Conservation (phyloP, 2,329 filamentous ascomycete species). For the Neurospora sp. region DNA sequence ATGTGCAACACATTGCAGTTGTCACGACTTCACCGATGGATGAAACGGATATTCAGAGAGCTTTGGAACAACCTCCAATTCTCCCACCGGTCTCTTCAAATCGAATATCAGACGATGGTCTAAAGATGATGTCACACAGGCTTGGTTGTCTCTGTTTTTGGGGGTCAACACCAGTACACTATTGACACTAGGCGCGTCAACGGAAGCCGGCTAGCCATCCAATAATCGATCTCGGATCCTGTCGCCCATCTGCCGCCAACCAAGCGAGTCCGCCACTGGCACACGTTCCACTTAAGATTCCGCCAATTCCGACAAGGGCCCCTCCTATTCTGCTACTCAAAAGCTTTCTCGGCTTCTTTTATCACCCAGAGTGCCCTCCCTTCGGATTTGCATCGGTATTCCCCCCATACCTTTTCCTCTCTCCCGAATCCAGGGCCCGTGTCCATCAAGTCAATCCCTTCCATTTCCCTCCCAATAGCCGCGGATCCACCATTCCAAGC, state of each 20-base stretch:
- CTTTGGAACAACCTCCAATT: background rate
- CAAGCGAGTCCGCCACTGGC: background rate
- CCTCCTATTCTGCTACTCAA: conserved; percentile 3
- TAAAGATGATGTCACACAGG: background rate
- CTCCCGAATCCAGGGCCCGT: background rate
- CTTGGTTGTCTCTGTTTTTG: background rate
- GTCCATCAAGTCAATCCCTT: background rate
- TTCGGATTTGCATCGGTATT: conserved; percentile 23
- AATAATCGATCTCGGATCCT: background rate
- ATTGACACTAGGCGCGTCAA: background rate
- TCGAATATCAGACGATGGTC: background rate
- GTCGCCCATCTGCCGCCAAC: background rate
- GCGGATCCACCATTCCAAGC: background rate
- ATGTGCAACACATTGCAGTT: background rate
- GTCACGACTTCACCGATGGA: background rate
- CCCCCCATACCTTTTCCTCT: background rate
- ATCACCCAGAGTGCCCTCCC: conserved; percentile 1
- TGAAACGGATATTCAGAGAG: background rate
- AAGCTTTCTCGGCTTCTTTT: conserved; percentile 15
- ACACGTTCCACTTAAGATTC: background rate
- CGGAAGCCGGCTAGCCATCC: background rate
- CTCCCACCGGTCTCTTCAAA: background rate
- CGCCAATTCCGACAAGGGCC: conserved; percentile 10
- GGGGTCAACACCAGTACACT: background rate
- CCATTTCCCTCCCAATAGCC: background rate